These are phyloP conservation scores for Tulasnella sp. DNA, from an alignment of 768 basidiomycete genomes.

Conservation along the genomic window DNA sequence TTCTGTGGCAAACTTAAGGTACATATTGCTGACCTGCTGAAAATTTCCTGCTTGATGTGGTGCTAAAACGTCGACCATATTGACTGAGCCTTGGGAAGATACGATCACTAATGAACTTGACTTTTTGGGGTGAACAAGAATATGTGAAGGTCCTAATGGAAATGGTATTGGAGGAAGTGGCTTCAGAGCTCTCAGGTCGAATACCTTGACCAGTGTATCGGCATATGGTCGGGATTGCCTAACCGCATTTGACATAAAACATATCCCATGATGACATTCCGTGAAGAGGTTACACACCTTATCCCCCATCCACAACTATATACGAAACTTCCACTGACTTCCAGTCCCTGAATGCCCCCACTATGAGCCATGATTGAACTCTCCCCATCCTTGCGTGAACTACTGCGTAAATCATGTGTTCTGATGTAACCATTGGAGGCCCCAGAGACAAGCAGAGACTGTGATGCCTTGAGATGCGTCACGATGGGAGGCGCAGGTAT, in stretches of 20 bases:
- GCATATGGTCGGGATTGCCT: slow-evolving; percentile 81
- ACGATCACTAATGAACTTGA: slow-evolving; percentile 59
- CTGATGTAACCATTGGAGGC: slow-evolving; percentile 62
- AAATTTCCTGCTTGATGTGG: slow-evolving; percentile 54
- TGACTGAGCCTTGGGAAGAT: slow-evolving; percentile 71
- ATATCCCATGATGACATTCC: slow-evolving; percentile 14
- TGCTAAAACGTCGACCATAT: slow-evolving; percentile 69
- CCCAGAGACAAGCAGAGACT: slow-evolving; percentile 52
- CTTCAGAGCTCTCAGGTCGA: slow-evolving; percentile 72
- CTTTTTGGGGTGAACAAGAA: slow-evolving; percentile 65
- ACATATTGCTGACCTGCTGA: slow-evolving; percentile 50
- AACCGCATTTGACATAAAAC: slow-evolving; percentile 4
- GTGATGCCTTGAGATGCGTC: slow-evolving; percentile 53
- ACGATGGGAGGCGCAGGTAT: slow-evolving; percentile 42
- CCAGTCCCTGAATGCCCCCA: slow-evolving; percentile 70
- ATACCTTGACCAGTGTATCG: slow-evolving; percentile 87
- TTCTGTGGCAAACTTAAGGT: background rate
- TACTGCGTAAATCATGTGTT: slow-evolving; percentile 55
- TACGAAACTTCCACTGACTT: slow-evolving; percentile 62
- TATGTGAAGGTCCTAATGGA: slow-evolving; percentile 73
- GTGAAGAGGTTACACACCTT: slow-evolving; percentile 38
- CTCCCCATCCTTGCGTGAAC: slow-evolving; percentile 37
- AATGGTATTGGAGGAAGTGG: slow-evolving; percentile 79
- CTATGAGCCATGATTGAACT: slow-evolving; percentile 62
- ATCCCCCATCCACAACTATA: slow-evolving; percentile 81